Evolutionary conservation across 495 filamentous ascomycete species (phyloP).

Genomic region (Lepraria neglecta): DNA sequence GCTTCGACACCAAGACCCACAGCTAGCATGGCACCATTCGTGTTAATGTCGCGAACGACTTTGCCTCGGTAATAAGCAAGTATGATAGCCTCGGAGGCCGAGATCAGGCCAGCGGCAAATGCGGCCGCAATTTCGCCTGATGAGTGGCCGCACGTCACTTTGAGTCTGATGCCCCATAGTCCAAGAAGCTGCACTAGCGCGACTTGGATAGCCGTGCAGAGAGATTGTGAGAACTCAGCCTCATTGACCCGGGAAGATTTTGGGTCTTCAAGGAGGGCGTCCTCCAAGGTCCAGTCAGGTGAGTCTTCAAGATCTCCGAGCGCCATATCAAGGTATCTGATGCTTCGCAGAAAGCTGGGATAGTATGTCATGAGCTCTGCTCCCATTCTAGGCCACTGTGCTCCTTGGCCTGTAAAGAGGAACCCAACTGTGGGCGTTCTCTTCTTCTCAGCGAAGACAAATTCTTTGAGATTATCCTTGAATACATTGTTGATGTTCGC

Average conservation of each 20-base stretch:
- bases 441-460: background rate
- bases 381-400: conserved; percentile 30
- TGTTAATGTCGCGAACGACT: background rate
- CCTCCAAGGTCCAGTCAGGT: conserved; percentile 13
- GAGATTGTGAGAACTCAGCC: conserved; percentile 18
- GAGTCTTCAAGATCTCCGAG: background rate
- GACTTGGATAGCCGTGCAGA: conserved; percentile 24
- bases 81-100: background rate
- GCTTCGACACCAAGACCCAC: background rate
- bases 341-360: background rate
- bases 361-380: background rate
- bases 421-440: conserved; percentile 2
- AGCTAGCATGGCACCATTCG: background rate
- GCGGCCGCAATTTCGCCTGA: conserved; percentile 32
- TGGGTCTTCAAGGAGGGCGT: background rate
- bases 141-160: conserved; percentile 28
- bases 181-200: conserved; percentile 19
- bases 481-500: background rate
- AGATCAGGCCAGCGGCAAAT: conserved; percentile 19
- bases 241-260: conserved; percentile 20
- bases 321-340: background rate
- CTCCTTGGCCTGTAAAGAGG: conserved; percentile 31
- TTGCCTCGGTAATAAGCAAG: background rate
- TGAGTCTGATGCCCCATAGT: conserved; percentile 23
- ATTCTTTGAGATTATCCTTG: background rate